phyloP scores from a whole-genome alignment of 768 basidiomycete genomes.

The Clitopilus hobsonii region DNA sequence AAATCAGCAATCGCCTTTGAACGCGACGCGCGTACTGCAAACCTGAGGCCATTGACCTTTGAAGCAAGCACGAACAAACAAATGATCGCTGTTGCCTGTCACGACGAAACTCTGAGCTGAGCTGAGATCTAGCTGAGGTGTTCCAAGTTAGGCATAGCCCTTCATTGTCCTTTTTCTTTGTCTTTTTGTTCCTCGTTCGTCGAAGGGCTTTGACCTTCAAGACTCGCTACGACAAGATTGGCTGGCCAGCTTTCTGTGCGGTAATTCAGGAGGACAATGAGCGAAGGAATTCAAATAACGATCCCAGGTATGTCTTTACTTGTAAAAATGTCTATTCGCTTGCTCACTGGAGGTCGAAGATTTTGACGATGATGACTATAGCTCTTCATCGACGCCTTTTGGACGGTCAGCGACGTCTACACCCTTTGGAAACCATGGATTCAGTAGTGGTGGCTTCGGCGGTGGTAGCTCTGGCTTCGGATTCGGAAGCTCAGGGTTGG shows the following conservation, averaged over 20 bases:
- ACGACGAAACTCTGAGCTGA: background rate
- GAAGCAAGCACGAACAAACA: slow-evolving; percentile 6
- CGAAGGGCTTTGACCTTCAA: slow-evolving; percentile 5
- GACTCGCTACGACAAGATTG: slow-evolving; percentile 3
- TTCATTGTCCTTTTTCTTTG: slow-evolving; percentile 1
- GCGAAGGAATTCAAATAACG: slow-evolving; percentile 56
- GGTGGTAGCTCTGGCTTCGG: slow-evolving; percentile 46
- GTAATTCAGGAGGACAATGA: slow-evolving; percentile 21
- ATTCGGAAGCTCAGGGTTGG: slow-evolving; percentile 46
- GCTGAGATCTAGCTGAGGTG: too few relatives aligned
- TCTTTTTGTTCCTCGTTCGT: slow-evolving; percentile 9
- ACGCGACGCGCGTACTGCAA: slow-evolving; percentile 56
- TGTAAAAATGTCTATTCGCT: slow-evolving; percentile 2
- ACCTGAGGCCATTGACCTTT: background rate
- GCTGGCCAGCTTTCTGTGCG: slow-evolving; percentile 12
- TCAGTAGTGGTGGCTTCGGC: slow-evolving; percentile 40
- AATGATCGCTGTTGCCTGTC: background rate
- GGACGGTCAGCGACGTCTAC: slow-evolving; percentile 47
- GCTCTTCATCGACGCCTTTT: slow-evolving; percentile 61
- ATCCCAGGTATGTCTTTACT: slow-evolving; percentile 47
- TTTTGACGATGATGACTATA: slow-evolving; percentile 73
- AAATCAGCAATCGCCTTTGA: slow-evolving; percentile 14
- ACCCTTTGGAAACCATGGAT: slow-evolving; percentile 9
- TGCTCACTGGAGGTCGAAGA: slow-evolving; percentile 36
- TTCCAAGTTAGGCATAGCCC: too few relatives aligned